phyloP scores from a whole-genome alignment of 371 early-diverging fungal species.

The Coemansia sp. region DNA sequence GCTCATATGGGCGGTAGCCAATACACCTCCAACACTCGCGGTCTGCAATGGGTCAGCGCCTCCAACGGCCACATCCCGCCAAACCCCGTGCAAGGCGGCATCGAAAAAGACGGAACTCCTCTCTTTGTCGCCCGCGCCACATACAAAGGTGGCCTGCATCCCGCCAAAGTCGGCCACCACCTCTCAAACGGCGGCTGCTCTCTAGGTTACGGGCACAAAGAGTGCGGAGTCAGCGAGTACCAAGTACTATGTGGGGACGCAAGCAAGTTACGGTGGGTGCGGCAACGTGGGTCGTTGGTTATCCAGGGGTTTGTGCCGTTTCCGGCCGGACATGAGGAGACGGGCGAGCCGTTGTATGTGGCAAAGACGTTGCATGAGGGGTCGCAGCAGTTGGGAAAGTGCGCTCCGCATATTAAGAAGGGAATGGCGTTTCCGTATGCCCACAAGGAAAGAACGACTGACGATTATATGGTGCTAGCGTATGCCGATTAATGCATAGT shows the following conservation, averaged over 20 bases:
- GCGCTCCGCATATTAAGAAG: slow-evolving; percentile 38
- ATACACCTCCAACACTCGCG: not conserved
- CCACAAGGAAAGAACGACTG: slow-evolving; percentile 47
- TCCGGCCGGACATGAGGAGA: slow-evolving; percentile 51
- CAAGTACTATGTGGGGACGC: slow-evolving; percentile 58
- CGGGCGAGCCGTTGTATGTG: slow-evolving; percentile 53
- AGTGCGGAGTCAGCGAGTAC: slow-evolving; percentile 51
- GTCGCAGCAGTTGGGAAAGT: slow-evolving; percentile 54
- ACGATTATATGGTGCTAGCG: slow-evolving; percentile 37
- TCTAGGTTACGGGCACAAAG: slow-evolving; percentile 56
- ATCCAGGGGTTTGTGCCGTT: slow-evolving; percentile 51
- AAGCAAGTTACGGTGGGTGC: slow-evolving; percentile 54
- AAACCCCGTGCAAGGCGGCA: slow-evolving; percentile 56
- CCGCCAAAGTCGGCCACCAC: slow-evolving; percentile 55
- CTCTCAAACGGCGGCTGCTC: slow-evolving; percentile 52
- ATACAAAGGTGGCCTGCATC: slow-evolving; percentile 57
- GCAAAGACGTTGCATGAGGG: slow-evolving; percentile 53
- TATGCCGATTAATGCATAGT: not conserved
- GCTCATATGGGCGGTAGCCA: not conserved
- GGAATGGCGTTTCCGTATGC: slow-evolving; percentile 50
- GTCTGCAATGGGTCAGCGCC: slow-evolving; percentile 44
- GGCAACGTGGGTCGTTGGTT: slow-evolving; percentile 43
- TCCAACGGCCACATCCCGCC: slow-evolving; percentile 52
- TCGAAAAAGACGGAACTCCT: slow-evolving; percentile 57
- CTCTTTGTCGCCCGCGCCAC: slow-evolving; percentile 55